Conservation (phyloP, 768 basidiomycete genomes). For the Kwoniella dendrophila region DNA sequence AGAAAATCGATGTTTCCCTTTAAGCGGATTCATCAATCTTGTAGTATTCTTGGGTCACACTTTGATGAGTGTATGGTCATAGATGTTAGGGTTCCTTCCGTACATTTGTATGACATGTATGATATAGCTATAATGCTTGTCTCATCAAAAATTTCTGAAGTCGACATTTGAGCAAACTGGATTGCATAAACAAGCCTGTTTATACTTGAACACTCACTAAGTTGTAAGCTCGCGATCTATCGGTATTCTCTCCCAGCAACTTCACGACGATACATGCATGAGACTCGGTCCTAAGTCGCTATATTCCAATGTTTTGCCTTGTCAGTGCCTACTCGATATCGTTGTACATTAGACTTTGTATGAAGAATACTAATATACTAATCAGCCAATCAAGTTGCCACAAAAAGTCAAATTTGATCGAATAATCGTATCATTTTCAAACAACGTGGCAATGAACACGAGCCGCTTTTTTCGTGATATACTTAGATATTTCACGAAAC, state of each 20-base stretch:
- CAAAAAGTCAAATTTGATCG: constrained; percentile 19
- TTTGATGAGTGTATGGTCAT: neutral
- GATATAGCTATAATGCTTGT: constrained; percentile 24
- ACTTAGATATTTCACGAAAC: no score
- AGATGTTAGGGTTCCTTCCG: neutral
- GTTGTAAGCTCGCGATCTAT: no score
- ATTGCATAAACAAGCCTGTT: no score
- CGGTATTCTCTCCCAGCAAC: no score
- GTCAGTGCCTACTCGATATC: no score
- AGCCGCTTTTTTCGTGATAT: constrained; percentile 12
- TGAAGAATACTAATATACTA: neutral
- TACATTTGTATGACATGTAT: constrained; percentile 36
- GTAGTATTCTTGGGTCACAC: constrained; percentile 1
- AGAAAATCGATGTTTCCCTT: constrained; percentile 55
- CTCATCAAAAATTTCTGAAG: no score
- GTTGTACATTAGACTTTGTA: neutral
- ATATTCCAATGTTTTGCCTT: no score
- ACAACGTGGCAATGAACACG: constrained; percentile 19
- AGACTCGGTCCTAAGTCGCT: no score
- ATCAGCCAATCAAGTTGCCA: constrained; percentile 27
- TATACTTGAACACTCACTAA: no score
- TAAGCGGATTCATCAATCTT: constrained; percentile 33
- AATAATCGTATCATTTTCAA: constrained; percentile 1
- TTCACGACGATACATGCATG: no score
- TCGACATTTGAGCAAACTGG: no score